Percentiles rank a stretch among this genome's conserved stretches.
Conservation (phyloP, 306 rosid genomes). For the Dalbergia cultrata region DNA sequence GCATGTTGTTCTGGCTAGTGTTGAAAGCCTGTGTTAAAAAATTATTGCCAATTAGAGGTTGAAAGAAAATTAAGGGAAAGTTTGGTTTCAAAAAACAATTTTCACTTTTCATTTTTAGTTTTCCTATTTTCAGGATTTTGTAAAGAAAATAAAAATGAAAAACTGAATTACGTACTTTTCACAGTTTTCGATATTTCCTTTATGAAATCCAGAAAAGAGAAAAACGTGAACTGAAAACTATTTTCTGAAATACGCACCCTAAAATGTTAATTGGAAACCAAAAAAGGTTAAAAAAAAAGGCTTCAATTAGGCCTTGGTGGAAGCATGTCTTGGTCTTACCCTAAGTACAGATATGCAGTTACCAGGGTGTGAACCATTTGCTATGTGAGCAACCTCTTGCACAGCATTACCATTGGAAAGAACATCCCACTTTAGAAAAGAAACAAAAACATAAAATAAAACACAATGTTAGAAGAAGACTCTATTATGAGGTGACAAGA, state of each 20-base stretch:
- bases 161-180: no score
- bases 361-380: slow-evolving; percentile 92
- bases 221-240: no score
- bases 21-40: slow-evolving; percentile 65
- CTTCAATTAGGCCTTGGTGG: neutral
- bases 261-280: neutral
- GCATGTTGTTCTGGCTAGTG: slow-evolving; percentile 89
- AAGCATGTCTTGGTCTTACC: slow-evolving; percentile 50
- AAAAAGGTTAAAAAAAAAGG: neutral
- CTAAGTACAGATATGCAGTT: slow-evolving; percentile 92
- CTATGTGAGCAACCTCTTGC: slow-evolving; percentile 95
- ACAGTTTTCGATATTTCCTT: no score
- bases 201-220: no score
- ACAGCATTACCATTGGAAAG: slow-evolving; percentile 86
- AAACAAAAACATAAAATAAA: neutral
- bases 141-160: no score
- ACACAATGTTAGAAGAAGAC: neutral
- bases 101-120: no score
- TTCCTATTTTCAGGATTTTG: no score
- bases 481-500: neutral
- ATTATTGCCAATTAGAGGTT: no score
- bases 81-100: no score
- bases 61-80: no score
- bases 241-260: no score
- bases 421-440: slow-evolving; percentile 82